Evolutionary conservation across 1,284 basidiomycete species (phyloP), one percentile per base, ranked within the genome.

Genomic region (Rhodotorula sp.): DNA sequence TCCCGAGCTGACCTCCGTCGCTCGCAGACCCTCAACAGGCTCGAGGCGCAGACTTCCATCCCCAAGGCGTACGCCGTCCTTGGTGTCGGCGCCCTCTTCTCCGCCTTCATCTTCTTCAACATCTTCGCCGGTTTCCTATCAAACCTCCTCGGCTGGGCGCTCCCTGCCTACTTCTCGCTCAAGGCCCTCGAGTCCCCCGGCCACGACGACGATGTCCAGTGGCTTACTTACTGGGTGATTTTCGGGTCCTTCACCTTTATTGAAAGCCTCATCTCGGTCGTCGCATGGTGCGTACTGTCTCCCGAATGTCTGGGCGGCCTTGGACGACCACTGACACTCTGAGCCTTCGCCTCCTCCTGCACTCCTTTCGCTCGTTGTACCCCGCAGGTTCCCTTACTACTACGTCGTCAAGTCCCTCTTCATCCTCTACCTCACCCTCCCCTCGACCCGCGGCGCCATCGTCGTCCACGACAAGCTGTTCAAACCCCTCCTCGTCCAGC

Each of bases 61-160:
- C 94, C 95, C 77, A 98, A 98, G 87, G 87, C 91, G 26, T 94
- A 95, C 82, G 86, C 88, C 73, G 91, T 91, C 77, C 82, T 97
- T 76, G 91, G 89, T 69, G 85, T 85, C 73, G 83, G 88, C 72
- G 77, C 84, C 65, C 81, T 94, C 79, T 79, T 81, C 75, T 77
- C 78, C 60, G 64, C 73, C 61, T 72, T 92, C 77, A 89, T 92
- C 82, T 86, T 87, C 78, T 84, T 92, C 58, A 93, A 92, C 83
- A 83, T 89, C 59, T 86, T 90, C 75, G 91, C 91, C 62, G 85
- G 87, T 7, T 88, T 90, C 75, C 85, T 91, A 72, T 91, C 91
- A 64, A 92, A 91, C 81, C 84, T 92, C 76, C 85, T 93, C 75
- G 91, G 90, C 67, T 92, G 89, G 88, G 88, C 82, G 31, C 83